Conservation (phyloP, 345 rosid genomes). For the Salix exigua region DNA sequence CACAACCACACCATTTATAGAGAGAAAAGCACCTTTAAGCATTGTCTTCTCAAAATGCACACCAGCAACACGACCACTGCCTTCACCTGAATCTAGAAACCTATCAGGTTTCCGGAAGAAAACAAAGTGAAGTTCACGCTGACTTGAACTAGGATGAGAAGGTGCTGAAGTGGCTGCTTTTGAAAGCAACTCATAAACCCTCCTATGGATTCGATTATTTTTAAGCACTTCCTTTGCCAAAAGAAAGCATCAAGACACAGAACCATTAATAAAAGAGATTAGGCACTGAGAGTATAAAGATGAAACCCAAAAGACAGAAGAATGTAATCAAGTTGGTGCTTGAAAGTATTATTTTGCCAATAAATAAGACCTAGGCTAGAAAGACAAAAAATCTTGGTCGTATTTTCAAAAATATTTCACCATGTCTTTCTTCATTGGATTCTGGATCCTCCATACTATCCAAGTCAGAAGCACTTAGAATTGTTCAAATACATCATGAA, state of each 20-base stretch:
- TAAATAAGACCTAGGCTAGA: not conserved
- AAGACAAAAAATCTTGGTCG: not conserved
- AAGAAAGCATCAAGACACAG: not conserved
- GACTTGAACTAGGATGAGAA: slow-evolving; percentile 44
- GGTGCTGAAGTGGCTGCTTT: slow-evolving; percentile 49
- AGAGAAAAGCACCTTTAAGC: slow-evolving; percentile 52
- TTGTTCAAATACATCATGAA: not conserved
- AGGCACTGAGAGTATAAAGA: not conserved
- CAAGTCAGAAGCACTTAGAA: not conserved
- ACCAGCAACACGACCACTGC: slow-evolving; percentile 60
- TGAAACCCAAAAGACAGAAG: not conserved
- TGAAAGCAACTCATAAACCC: slow-evolving; percentile 67
- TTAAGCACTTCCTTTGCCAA: slow-evolving; percentile 72
- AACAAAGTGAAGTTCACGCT: slow-evolving; percentile 75
- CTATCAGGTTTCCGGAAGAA: slow-evolving; percentile 73
- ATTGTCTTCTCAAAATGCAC: slow-evolving; percentile 72
- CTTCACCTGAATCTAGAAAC: slow-evolving; percentile 59
- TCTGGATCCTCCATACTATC: not conserved
- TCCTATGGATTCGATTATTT: slow-evolving; percentile 56
- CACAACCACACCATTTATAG: not conserved
- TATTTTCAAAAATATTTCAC: not conserved
- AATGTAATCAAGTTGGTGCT: not conserved
- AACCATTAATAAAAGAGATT: not conserved
- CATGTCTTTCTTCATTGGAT: not conserved
- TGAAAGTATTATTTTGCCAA: not conserved